Evolutionary conservation across 2,329 filamentous ascomycete species (phyloP).

Genomic region (Myriosclerotinia scirpicola): DNA sequence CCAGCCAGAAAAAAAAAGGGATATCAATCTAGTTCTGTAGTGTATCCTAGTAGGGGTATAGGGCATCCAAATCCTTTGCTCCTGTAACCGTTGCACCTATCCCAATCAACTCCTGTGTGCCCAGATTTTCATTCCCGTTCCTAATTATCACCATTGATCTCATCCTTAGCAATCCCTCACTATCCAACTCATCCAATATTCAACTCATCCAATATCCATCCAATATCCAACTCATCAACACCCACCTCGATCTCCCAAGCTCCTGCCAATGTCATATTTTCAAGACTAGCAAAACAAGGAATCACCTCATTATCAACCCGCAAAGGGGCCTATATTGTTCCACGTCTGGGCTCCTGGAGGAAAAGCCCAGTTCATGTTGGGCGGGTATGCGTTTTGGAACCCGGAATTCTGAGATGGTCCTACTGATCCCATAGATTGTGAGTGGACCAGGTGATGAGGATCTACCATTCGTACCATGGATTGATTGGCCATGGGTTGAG

Average conservation of each 20-base stretch:
- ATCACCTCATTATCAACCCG: background rate
- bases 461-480: background rate
- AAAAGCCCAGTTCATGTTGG: background rate
- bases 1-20: background rate
- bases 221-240: too few species aligned
- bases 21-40: conserved; percentile 5
- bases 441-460: background rate
- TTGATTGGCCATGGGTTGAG: background rate
- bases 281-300: background rate
- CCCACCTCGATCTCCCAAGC: too few species aligned
- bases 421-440: background rate
- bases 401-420: background rate
- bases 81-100: background rate
- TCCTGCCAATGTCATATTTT: background rate
- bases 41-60: conserved; percentile 12
- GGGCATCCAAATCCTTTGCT: background rate
- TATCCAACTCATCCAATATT: too few species aligned
- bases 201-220: too few species aligned
- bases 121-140: background rate
- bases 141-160: background rate
- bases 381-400: background rate
- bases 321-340: background rate
- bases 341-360: background rate
- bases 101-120: too few species aligned
- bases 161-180: too few species aligned